Conservation (phyloP, 768 basidiomycete species). For the Tulasnella sp. region DNA sequence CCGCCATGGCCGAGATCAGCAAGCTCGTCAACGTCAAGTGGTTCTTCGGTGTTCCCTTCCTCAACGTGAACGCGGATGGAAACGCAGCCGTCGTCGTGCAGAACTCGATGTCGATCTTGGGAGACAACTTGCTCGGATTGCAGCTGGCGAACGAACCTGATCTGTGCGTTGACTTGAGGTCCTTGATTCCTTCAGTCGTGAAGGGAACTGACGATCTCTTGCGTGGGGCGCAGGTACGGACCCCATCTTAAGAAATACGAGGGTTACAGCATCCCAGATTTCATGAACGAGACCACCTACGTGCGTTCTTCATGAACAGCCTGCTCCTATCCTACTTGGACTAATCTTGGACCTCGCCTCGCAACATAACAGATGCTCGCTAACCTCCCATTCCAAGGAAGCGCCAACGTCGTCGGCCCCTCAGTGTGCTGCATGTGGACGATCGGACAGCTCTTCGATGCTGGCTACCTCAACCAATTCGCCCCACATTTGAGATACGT, state of each 20-base stretch:
- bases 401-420: slow-evolving; percentile 54
- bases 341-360: background rate
- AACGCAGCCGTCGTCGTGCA: slow-evolving; percentile 17
- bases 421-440: slow-evolving; percentile 56
- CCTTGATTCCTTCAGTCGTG: background rate
- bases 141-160: slow-evolving; percentile 45
- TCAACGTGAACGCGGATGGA: slow-evolving; percentile 14
- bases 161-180: background rate
- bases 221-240: background rate
- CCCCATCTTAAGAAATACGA: slow-evolving; percentile 13
- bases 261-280: slow-evolving; percentile 4
- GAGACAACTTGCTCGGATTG: slow-evolving; percentile 59
- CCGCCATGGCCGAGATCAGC: slow-evolving; percentile 59
- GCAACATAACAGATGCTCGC: background rate
- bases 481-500: slow-evolving; percentile 12
- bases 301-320: background rate
- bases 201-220: background rate
- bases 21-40: slow-evolving; percentile 57
- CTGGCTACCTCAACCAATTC: slow-evolving; percentile 22
- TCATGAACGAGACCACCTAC: slow-evolving; percentile 16
- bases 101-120: slow-evolving; percentile 58
- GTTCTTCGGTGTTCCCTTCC: slow-evolving; percentile 45
- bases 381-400: slow-evolving; percentile 1
- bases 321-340: background rate
- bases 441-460: slow-evolving; percentile 32